phyloP scores from a whole-genome alignment of 176 grass and related monocot species.

The Ensete ventricosum region DNA sequence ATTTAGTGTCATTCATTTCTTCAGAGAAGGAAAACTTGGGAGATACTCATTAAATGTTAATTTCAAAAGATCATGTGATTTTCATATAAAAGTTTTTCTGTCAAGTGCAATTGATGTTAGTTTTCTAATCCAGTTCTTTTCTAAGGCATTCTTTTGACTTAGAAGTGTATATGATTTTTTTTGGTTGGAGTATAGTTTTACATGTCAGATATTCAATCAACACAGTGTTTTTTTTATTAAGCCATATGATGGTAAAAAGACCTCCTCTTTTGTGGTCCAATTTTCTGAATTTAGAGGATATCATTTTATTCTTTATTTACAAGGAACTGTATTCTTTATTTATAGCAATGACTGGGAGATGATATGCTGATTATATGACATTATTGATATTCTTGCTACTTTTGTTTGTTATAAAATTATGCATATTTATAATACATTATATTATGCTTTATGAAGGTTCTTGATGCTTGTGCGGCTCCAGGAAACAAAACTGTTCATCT shows the following conservation, averaged over 20 bases:
- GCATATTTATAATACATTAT: neutral
- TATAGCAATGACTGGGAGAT: neutral
- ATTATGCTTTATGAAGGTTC: slow-evolving; percentile 48
- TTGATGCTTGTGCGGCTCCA: slow-evolving; percentile 99
- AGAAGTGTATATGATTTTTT: neutral
- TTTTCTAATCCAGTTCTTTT: too few species aligned
- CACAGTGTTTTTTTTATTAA: neutral
- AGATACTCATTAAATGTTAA: neutral
- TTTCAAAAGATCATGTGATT: neutral
- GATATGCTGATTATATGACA: neutral
- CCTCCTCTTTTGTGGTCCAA: neutral
- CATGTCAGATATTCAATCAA: neutral
- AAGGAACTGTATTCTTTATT: neutral
- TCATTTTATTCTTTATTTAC: neutral
- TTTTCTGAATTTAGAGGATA: neutral
- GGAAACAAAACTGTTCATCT: slow-evolving; percentile 96
- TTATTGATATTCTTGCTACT: neutral
- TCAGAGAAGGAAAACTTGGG: neutral
- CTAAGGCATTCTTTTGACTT: neutral
- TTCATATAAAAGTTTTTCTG: too few species aligned
- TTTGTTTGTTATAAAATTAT: neutral
- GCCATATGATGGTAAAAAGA: neutral
- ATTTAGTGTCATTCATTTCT: neutral
- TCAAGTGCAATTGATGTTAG: too few species aligned
- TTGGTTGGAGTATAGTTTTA: neutral